phyloP scores from a whole-genome alignment of 2,329 filamentous ascomycete species.

The Zymoseptoria brevis region DNA sequence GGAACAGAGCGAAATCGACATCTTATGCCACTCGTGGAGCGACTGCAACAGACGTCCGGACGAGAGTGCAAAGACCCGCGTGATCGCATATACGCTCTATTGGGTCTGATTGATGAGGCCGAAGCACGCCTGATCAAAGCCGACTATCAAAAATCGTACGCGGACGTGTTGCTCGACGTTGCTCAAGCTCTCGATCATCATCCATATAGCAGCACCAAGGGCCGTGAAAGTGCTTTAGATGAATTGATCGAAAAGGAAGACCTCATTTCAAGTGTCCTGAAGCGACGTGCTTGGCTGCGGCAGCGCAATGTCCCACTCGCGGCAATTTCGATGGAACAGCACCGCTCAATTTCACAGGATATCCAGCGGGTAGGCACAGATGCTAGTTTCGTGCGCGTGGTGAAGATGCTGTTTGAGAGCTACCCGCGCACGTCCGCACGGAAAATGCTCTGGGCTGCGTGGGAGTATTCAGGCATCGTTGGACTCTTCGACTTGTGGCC shows the following conservation, averaged over 20 bases:
- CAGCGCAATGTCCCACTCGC: too few relatives aligned
- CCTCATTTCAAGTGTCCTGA: neutral
- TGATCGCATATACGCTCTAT: neutral
- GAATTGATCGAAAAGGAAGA: neutral
- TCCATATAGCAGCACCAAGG: neutral
- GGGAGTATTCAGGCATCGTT: too few relatives aligned
- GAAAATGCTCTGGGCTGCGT: too few relatives aligned
- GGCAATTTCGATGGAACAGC: too few relatives aligned
- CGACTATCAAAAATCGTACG: neutral
- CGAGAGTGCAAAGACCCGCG: neutral
- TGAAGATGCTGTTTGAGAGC: too few relatives aligned
- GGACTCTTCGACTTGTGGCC: too few relatives aligned
- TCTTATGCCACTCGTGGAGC: neutral
- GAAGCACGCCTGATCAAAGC: neutral
- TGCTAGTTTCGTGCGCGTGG: too few relatives aligned
- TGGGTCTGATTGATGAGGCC: neutral
- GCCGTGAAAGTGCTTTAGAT: neutral
- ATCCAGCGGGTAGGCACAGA: too few relatives aligned
- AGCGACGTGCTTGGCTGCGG: too few relatives aligned
- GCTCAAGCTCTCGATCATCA: neutral
- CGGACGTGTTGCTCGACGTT: neutral
- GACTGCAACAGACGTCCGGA: neutral
- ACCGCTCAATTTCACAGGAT: too few relatives aligned
- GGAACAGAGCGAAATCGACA: neutral
- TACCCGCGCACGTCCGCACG: too few relatives aligned